Percentiles rank a stretch among this genome's conserved stretches.
Conservation (phyloP, 2,329 filamentous ascomycete species). For the Alternaria novae-zelandiae region DNA sequence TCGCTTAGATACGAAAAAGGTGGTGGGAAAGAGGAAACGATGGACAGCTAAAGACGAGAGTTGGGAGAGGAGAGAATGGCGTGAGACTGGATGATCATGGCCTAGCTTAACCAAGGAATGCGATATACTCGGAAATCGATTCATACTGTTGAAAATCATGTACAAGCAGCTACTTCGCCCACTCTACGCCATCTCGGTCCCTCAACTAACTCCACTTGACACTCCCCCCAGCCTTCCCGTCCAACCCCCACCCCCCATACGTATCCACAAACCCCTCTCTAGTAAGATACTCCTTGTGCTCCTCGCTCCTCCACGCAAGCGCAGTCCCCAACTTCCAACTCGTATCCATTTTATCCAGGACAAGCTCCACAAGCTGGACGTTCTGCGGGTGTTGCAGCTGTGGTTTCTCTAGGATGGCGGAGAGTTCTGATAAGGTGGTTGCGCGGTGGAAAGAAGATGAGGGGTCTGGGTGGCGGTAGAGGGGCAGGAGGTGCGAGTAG, state of each 20-base stretch:
- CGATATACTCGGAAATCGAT: no score
- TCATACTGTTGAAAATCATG: no score
- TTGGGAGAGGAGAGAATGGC: no score
- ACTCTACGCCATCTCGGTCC: no score
- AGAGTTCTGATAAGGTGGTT: constrained; percentile 48
- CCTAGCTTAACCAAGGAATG: no score
- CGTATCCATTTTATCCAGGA: constrained; percentile 45
- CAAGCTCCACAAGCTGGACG: constrained; percentile 52
- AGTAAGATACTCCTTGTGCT: constrained; percentile 44
- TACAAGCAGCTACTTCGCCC: no score
- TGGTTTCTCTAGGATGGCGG: constrained; percentile 40
- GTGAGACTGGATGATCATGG: no score
- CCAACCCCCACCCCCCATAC: constrained; percentile 41
- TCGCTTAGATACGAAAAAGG: neutral
- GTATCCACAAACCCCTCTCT: constrained; percentile 50
- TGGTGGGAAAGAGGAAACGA: no score
- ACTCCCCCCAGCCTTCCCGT: constrained; percentile 21
- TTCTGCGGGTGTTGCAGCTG: constrained; percentile 37
- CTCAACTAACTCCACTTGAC: constrained; percentile 31
- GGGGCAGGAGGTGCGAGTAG: constrained; percentile 50
- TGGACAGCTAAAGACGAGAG: no score
- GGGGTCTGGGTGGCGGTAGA: constrained; percentile 47
- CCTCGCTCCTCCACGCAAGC: constrained; percentile 47
- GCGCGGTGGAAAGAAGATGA: constrained; percentile 45
- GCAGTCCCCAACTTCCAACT: constrained; percentile 45